Evolutionary conservation across 2,329 filamentous ascomycete genomes (phyloP), one percentile per base, ranked within the genome.

Genomic region (Alternaria ventricosa): DNA sequence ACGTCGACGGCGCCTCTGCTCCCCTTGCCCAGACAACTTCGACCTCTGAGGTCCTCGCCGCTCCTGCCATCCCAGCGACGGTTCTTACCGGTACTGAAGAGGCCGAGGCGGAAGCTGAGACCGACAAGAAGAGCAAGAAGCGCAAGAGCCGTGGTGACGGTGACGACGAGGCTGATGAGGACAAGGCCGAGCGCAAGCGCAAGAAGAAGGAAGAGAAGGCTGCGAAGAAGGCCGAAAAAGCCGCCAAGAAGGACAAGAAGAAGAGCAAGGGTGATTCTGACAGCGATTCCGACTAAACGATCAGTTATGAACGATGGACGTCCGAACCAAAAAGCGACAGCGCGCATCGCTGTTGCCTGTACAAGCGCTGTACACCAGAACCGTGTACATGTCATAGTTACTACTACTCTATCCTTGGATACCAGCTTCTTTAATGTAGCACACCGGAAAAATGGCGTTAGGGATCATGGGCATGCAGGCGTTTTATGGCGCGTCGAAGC

Each of bases 131-230:
- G 70, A 75, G 71, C 71, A 82, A 81, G 76, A 83, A 83, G 76
- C 82, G 83, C 74, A 84, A 84, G 82, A 79, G 81, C 67, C 81
- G 82, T 67, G 82, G 81, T 62, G 83, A 84, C 28, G 82, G 80
- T 61, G 82, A 84, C 15, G 81, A 80, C 51, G 81, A 84, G 73
- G 80, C 76, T 1, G 71, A 78, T 5, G 83, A 85, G 63, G 82
- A 84, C 70, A 81, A 82, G 74, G 82, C 82, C 6, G 82, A 84
- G 73, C 80, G 82, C 61, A 84, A 84, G 75, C 76, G 89, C 82
- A 89, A 90, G 83, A 93, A 93, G 87, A 96, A 92, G 85, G 88
- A 90, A 74, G 92, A 92, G 84, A 78, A 78, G 68, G 74, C 70
- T 15, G 67, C 70, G 27, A 78, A 79, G 68, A 78, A 76, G 73